phyloP scores from a whole-genome alignment of 1,284 basidiomycete genomes.

The Polyporus tsugae region DNA sequence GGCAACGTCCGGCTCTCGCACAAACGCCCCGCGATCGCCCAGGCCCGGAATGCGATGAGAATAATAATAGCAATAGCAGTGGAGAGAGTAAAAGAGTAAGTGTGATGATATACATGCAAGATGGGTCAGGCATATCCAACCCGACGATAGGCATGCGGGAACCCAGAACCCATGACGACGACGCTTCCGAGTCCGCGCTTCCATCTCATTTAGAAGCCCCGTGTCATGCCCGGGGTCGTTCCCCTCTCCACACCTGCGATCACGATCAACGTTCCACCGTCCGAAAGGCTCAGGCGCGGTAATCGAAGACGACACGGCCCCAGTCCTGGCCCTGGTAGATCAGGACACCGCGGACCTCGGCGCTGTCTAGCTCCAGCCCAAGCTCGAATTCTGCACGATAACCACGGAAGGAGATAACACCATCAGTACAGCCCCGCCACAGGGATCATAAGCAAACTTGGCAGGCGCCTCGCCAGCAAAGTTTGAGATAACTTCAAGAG shows the following conservation, averaged over 20 bases:
- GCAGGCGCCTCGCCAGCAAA: not conserved
- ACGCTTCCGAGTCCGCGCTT: conserved; percentile 1
- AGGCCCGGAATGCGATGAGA: not conserved
- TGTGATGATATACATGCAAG: conserved; percentile 1
- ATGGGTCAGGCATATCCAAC: not conserved
- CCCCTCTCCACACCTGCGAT: not conserved
- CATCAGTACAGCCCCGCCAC: not conserved
- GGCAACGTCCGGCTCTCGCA: not conserved
- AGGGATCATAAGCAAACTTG: not conserved
- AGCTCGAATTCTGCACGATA: conserved; percentile 74
- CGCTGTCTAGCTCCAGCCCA: conserved; percentile 81
- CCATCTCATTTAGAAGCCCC: not conserved
- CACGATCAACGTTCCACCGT: conserved; percentile 1
- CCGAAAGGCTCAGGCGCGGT: conserved; percentile 39
- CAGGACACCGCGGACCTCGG: conserved; percentile 81
- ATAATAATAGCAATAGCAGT: conserved; percentile 1
- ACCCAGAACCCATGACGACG: not conserved
- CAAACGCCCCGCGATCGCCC: not conserved
- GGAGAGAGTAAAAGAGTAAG: not conserved
- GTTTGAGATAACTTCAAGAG: not conserved
- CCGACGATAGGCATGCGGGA: not conserved
- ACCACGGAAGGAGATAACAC: not conserved
- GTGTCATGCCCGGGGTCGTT: not conserved
- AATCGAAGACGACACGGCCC: conserved; percentile 65
- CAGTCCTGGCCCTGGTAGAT: conserved; percentile 78